Conservation (phyloP, 129 eudicot species). For the Flaveria linearis region DNA sequence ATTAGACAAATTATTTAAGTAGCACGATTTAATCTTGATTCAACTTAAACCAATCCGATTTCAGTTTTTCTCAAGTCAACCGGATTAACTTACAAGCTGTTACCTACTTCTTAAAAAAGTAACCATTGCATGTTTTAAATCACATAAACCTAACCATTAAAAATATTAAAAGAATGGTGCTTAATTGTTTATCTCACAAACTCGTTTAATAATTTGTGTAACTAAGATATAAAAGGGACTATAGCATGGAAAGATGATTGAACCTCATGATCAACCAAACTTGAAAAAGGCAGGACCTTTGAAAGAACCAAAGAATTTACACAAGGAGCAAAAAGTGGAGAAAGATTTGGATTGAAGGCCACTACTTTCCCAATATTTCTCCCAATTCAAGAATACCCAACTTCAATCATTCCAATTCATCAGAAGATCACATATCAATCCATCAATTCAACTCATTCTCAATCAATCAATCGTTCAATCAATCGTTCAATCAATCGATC, state of each 20-base stretch:
- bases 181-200: too few species aligned
- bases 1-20: too few species aligned
- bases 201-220: neutral
- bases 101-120: too few species aligned
- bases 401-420: constrained; percentile 4
- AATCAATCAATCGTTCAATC: neutral
- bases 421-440: constrained; percentile 5
- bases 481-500: neutral
- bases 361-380: constrained; percentile 36
- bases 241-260: constrained; percentile 25
- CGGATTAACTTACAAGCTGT: too few species aligned
- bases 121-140: too few species aligned
- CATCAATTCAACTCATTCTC: neutral
- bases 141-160: too few species aligned
- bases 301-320: constrained; percentile 20
- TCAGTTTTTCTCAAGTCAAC: too few species aligned
- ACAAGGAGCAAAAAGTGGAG: constrained; percentile 69
- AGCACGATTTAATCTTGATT: too few species aligned
- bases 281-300: constrained; percentile 40
- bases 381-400: constrained; percentile 12
- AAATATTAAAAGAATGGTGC: too few species aligned
- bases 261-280: constrained; percentile 34
- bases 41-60: too few species aligned
- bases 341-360: constrained; percentile 67
- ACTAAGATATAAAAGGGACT: constrained; percentile 22